Evolutionary conservation across 2,329 filamentous ascomycete genomes (phyloP), one percentile per base, ranked within the genome.

Genomic region (Colletotrichum cuscutae): DNA sequence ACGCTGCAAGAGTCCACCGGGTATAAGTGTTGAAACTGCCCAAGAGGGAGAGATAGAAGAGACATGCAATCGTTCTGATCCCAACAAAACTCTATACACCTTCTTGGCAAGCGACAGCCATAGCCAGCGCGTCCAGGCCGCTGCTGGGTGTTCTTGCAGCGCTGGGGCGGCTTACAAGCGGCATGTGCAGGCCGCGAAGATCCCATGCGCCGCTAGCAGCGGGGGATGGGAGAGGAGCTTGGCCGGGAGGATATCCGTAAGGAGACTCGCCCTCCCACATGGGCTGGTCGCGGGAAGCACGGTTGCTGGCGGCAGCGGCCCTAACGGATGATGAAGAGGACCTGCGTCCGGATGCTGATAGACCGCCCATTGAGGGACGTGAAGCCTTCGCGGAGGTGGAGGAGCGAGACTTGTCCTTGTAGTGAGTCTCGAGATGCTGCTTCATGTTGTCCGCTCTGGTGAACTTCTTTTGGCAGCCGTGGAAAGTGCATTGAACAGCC

Each of bases 401-500:
- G 3, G 84, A 82, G 32, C 87, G 85, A 37, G 83, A 84, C 82
- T 89, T 89, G 75, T 91, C 88, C 81, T 91, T 91, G 82, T 89
- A 92, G 81, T 95, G 93, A 0, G 93, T 95, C 77, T 94, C 90
- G 35, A 94, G 88, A 78, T 95, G 93, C 83, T 95, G 93, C 86
- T 95, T 94, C 93, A 95, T 95, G 85, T 95, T 95, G 86, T 95
- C 93, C 77, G 92, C 91, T 75, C 93, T 92, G 12, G 93, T 95
- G 77, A 95, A 95, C 78, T 93, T 93, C 84, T 95, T 95, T 81
- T 90, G 89, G 85, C 93, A 95, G 72, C 92, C 92, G 0, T 87
- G 84, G 78, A 88, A 93, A 37, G 91, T 87, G 82, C 90, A 92
- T 49, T 87, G 89, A 26, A 94, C 92, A 15, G 91, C 91, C 84